These are phyloP conservation scores for Pseudozyma hubeiensis DNA, from an alignment of 1,284 basidiomycete genomes.

Conservation along the genomic window DNA sequence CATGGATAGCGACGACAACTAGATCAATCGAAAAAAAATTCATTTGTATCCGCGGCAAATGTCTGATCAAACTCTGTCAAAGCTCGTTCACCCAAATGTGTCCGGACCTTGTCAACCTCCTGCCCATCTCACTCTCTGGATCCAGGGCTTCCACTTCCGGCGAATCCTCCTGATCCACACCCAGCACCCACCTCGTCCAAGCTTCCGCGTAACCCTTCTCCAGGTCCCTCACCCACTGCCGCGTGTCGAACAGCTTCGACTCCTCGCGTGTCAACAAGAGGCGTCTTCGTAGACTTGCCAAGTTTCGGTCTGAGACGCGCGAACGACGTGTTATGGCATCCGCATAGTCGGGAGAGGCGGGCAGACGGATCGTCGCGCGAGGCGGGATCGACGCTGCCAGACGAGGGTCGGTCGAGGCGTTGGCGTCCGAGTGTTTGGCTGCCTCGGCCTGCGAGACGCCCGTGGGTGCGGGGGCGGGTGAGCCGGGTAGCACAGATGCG, in stretches of 20 bases:
- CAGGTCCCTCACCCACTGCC: constrained; percentile 73
- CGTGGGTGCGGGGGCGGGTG: constrained; percentile 44
- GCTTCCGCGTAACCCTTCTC: constrained; percentile 73
- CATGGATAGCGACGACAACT: constrained; percentile 34
- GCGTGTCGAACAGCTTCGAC: constrained; percentile 74
- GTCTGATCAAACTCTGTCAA: constrained; percentile 1
- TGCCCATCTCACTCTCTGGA: background rate
- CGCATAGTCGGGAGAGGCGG: constrained; percentile 26
- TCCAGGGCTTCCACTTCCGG: constrained; percentile 67
- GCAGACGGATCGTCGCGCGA: constrained; percentile 26
- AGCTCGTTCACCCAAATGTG: constrained; percentile 55
- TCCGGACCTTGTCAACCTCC: constrained; percentile 20
- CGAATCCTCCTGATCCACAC: constrained; percentile 71
- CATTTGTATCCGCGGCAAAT: no score
- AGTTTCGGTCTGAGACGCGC: constrained; percentile 1
- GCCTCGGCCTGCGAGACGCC: constrained; percentile 44
- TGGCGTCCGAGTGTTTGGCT: constrained; percentile 32
- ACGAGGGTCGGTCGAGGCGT: constrained; percentile 11
- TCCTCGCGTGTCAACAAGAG: constrained; percentile 73
- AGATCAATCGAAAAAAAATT: background rate
- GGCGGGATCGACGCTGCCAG: constrained; percentile 30
- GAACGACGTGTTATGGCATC: constrained; percentile 45
- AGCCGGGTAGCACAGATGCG: constrained; percentile 11
- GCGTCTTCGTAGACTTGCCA: constrained; percentile 44
- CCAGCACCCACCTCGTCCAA: constrained; percentile 75